Evolutionary conservation across 129 eudicot genomes (phyloP).

Genomic region (Pseudognaphalium luteoalbum): DNA sequence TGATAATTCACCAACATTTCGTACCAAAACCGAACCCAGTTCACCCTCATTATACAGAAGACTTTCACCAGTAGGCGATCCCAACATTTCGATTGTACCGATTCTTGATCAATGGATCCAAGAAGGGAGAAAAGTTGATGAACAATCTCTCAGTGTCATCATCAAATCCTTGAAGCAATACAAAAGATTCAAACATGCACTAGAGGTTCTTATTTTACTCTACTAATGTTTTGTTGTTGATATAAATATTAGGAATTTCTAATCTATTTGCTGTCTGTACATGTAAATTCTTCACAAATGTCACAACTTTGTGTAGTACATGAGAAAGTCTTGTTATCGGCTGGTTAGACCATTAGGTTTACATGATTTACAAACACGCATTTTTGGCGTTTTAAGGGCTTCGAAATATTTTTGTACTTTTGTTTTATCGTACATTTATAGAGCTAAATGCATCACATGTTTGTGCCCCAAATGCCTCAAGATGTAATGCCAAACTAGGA

Average conservation of each 20-base stretch:
- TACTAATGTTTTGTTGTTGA: not conserved
- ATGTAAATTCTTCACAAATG: too few relatives aligned
- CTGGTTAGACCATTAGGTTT: too few relatives aligned
- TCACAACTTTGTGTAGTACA: too few relatives aligned
- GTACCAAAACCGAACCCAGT: too few relatives aligned
- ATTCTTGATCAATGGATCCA: conserved; percentile 65
- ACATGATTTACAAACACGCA: not conserved
- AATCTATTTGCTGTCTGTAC: too few relatives aligned
- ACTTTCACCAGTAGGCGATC: conserved; percentile 61
- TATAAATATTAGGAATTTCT: not conserved
- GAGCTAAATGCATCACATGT: not conserved
- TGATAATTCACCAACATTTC: not conserved
- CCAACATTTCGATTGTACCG: conserved; percentile 42
- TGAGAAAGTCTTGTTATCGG: too few relatives aligned
- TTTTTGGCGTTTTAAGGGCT: not conserved
- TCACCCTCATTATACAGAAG: conserved; percentile 41
- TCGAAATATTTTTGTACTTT: not conserved
- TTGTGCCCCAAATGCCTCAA: not conserved
- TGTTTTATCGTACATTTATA: not conserved
- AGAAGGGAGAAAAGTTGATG: conserved; percentile 41
- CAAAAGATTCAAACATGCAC: conserved; percentile 61
- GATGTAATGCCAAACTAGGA: conserved; percentile 22
- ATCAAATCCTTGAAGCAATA: conserved; percentile 33
- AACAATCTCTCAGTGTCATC: conserved; percentile 28
- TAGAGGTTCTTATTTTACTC: conserved; percentile 41